Conservation (phyloP, 1,139 yeast species). For the Hyphopichia burtonii region DNA sequence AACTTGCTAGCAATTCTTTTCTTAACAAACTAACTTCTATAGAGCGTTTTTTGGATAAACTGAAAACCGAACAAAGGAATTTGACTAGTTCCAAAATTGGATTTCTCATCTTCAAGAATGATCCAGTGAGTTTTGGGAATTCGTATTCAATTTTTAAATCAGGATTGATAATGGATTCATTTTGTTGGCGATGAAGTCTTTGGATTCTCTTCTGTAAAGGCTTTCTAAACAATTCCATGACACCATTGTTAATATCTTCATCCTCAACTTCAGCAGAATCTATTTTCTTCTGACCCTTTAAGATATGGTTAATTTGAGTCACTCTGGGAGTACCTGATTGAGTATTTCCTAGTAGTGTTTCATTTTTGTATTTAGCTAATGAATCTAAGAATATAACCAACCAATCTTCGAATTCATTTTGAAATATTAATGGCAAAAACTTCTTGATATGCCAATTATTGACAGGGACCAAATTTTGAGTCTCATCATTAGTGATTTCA, state of each 20-base stretch:
- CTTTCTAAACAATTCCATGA: slow-evolving; percentile 53
- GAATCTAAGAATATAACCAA: slow-evolving; percentile 72
- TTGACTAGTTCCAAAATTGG: slow-evolving; percentile 83
- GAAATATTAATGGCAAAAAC: slow-evolving; percentile 73
- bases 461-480: slow-evolving; percentile 56
- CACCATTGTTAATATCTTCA: slow-evolving; percentile 36
- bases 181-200: slow-evolving; percentile 65
- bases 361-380: slow-evolving; percentile 56
- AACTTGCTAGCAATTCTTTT: slow-evolving; percentile 65
- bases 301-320: slow-evolving; percentile 62
- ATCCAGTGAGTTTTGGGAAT: slow-evolving; percentile 74
- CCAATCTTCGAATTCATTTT: slow-evolving; percentile 88
- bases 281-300: slow-evolving; percentile 44
- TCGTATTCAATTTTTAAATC: slow-evolving; percentile 62
- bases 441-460: slow-evolving; percentile 81
- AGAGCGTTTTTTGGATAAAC: slow-evolving; percentile 60
- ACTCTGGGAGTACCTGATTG: slow-evolving; percentile 54
- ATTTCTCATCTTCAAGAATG: slow-evolving; percentile 56
- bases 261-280: slow-evolving; percentile 31
- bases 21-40: slow-evolving; percentile 76
- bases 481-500: slow-evolving; percentile 54
- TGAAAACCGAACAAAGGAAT: slow-evolving; percentile 68
- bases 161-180: slow-evolving; percentile 69
- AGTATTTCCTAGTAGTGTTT: slow-evolving; percentile 32
- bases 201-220: slow-evolving; percentile 68